Evolutionary conservation across 2,329 filamentous ascomycete species (phyloP).

Genomic region (Aspergillus fijiensis): DNA sequence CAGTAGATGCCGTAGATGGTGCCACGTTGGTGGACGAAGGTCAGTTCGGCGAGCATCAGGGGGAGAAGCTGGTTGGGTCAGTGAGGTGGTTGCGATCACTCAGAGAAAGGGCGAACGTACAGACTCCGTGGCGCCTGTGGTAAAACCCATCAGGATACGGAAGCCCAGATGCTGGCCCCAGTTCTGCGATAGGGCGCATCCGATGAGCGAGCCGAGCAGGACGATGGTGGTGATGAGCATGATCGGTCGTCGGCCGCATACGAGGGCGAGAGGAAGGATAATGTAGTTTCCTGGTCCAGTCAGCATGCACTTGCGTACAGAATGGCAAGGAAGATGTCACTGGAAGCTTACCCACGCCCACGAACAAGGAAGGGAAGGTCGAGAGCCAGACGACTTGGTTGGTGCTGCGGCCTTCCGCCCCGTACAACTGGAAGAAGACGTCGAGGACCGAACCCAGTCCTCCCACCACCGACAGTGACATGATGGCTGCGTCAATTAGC

Average conservation of each 20-base stretch:
- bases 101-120: constrained; percentile 6
- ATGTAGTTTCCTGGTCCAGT: constrained; percentile 31
- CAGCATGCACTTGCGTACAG: background rate
- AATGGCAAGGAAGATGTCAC: too few relatives aligned
- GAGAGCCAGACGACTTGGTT: constrained; percentile 36
- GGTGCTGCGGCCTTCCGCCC: constrained; percentile 23
- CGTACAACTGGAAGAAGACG: constrained; percentile 35
- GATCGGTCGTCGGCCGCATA: constrained; percentile 40
- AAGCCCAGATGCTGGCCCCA: constrained; percentile 40
- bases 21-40: constrained; percentile 43
- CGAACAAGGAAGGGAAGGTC: constrained; percentile 42
- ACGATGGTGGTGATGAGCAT: constrained; percentile 34
- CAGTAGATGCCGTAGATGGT: constrained; percentile 41
- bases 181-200: constrained; percentile 33
- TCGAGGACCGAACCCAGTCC: constrained; percentile 35
- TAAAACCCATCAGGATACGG: constrained; percentile 39
- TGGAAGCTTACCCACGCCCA: constrained; percentile 35
- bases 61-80: constrained; percentile 32
- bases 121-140: constrained; percentile 42
- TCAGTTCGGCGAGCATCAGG: constrained; percentile 41
- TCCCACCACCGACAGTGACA: constrained; percentile 28
- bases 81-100: background rate
- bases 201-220: constrained; percentile 35
- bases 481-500: constrained; percentile 15
- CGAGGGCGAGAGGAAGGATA: constrained; percentile 41